These are phyloP conservation scores for Verticillium zaregamsianum DNA, from an alignment of 2,329 filamentous ascomycete species.

Conservation along the genomic window DNA sequence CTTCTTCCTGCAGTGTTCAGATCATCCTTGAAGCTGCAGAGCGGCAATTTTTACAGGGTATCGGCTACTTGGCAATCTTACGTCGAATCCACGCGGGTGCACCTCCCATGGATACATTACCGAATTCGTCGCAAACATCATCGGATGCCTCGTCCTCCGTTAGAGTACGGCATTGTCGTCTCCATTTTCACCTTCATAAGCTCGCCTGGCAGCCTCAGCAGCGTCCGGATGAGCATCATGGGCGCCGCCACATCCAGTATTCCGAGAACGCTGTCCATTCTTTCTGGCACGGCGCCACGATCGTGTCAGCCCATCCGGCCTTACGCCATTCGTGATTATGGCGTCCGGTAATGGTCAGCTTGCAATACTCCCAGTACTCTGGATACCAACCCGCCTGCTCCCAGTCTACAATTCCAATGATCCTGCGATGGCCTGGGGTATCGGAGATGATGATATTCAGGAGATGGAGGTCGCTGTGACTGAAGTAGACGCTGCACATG, in stretches of 20 bases:
- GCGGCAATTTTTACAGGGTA: too few species aligned
- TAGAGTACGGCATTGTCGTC: too few species aligned
- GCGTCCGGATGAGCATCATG: neutral
- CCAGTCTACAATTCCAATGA: constrained; percentile 23
- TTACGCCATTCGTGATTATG: constrained; percentile 14
- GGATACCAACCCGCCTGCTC: constrained; percentile 27
- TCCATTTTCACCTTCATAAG: too few species aligned
- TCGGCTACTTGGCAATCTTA: too few species aligned
- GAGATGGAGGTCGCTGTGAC: neutral
- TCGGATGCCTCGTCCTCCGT: too few species aligned
- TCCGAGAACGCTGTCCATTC: constrained; percentile 1
- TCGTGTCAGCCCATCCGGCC: constrained; percentile 15
- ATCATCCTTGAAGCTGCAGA: too few species aligned
- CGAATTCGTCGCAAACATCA: too few species aligned
- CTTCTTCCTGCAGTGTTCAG: too few species aligned
- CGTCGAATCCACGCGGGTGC: too few species aligned
- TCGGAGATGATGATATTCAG: constrained; percentile 19
- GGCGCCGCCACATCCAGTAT: constrained; percentile 1
- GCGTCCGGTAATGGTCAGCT: constrained; percentile 15
- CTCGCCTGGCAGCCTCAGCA: too few species aligned
- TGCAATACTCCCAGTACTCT: constrained; percentile 27
- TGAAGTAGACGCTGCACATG: neutral
- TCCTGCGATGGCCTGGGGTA: constrained; percentile 10
- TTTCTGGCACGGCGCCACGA: constrained; percentile 14
- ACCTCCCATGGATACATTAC: too few species aligned